Evolutionary conservation across 257 asterid genomes (phyloP), one percentile per base, ranked within the genome.

Genomic region (Plantago major): DNA sequence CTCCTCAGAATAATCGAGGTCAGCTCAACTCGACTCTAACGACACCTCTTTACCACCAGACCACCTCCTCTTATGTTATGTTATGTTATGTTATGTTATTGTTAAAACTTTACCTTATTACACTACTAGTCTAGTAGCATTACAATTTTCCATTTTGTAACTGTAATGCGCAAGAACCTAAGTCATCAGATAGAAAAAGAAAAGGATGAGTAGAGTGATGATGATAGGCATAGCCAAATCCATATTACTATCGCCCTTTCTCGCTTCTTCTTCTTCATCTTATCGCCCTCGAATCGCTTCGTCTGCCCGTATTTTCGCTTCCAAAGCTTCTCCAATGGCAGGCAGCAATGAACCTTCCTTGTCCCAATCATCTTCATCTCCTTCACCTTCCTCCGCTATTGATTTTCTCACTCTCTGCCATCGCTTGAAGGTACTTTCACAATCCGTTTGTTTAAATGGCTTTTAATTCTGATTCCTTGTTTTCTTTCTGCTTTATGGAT

Each of bases 391-490:
- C 8, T 81, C 96, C 19, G 92, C 94, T 67, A 84, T 91, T 30
- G 96, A 88, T 84, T 91, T 91, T 62, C 95, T 91, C 79, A 67
- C 98, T 11, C 95, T 91, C 14, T 88, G 95, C 71, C 96, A 81
- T 76, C 89, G 89, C 47, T 95, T 91, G 68, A 91, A 91, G 95
- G 98, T 91, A 68, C 12, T 58, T 17, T 14, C 16, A 28, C 55
- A 11, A 18, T 9, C 52, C 58, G 26, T 59, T 67, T 33, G 64
- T 64, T 10, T 33, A 30, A 17, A 58, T 63, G 44, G 7, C 37
- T 3, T 12, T 22, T 16, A 30, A 5, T 16, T 15, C 3, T 8
- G 26, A 2, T 40, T 63, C 55, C 52, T 16, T 47, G 11, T n/a
- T 11, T 52, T 7, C 10, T 17, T n/a, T n/a, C n/a, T 43, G n/a